Evolutionary conservation across 2,329 filamentous ascomycete species (phyloP), one percentile per base, ranked within the genome.

Genomic region (Neurospora sp.): DNA sequence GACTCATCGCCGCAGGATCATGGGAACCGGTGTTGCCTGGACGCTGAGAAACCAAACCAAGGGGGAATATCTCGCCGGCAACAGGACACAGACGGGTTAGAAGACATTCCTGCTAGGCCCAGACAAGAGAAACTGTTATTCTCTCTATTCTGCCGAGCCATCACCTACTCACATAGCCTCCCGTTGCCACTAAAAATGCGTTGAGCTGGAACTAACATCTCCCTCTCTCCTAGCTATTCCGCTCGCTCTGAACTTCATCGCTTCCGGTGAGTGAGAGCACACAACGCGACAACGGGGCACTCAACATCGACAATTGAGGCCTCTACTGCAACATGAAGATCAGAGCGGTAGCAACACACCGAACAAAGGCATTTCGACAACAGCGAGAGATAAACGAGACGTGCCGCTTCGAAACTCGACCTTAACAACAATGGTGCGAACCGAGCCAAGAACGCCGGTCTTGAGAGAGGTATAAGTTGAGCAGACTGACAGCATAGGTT

Each of bases 201-300:
- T n/a, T 67, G 52, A 38, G 67, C 43, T 38, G 67, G 19, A 69
- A 75, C 80, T 82, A 75, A 82, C 78, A 71, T 68, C 11, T 68
- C 73, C 67, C 33, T 36, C 10, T 4, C 38, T 2, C 75, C 71
- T 76, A 96, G 92, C 91, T 74, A 82, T 93, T 74, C 92, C 92
- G 76, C 83, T 96, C 81, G 91, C 92, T 80, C 85, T 96, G 78
- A 96, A 96, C 83, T 96, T 96, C 84, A 92, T 96, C 83, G 92
- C 92, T 80, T 93, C 92, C 84, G 91, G 92, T 96, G 89, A 95
- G 92, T 95, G 79, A 79, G 78, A 77, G 77, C 72, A 73, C 70
- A 73, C 70, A 75, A 73, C 75, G 73, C 74, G 72, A 76, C 66
- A 42, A 62, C 36, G 66, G 58, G 66, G 28, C 38, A 43, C 17